These are phyloP conservation scores for Corylus heterophylla DNA, from an alignment of 306 rosid species.

Conservation along the genomic window DNA sequence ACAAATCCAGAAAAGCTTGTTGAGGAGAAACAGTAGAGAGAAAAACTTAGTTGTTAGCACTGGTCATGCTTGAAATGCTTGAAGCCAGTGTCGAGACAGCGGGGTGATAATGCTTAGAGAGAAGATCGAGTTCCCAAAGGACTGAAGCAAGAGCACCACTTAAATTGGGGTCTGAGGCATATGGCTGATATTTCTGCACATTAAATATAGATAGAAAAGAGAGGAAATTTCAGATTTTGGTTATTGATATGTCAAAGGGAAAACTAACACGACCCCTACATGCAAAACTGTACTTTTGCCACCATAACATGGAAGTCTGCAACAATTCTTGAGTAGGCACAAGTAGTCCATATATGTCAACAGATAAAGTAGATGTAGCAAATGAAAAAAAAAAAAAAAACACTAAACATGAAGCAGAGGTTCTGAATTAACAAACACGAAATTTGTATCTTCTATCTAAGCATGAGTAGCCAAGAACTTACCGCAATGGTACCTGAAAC, in stretches of 20 bases:
- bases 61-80: constrained; percentile 56
- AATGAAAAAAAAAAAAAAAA: too few species aligned
- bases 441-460: background rate
- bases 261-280: background rate
- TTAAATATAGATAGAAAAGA: background rate
- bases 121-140: constrained; percentile 89
- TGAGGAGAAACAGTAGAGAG: constrained; percentile 62
- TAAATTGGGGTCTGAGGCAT: constrained; percentile 83
- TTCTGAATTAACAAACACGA: background rate
- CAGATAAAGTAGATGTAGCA: too few species aligned
- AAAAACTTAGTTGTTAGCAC: constrained; percentile 58
- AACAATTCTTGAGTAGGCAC: too few species aligned
- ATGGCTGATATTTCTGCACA: constrained; percentile 82
- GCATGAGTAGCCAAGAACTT: constrained; percentile 32
- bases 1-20: constrained; percentile 72
- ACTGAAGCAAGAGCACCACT: constrained; percentile 98
- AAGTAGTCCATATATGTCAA: too few species aligned
- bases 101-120: constrained; percentile 79
- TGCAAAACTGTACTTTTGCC: too few species aligned
- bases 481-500: constrained; percentile 77
- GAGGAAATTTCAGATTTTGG: background rate
- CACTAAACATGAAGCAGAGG: background rate
- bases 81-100: constrained; percentile 65
- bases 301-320: too few species aligned
- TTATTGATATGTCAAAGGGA: background rate